Evolutionary conservation across 2,329 filamentous ascomycete species (phyloP), one percentile per base, ranked within the genome.

Genomic region (Xylariaceae sp.): DNA sequence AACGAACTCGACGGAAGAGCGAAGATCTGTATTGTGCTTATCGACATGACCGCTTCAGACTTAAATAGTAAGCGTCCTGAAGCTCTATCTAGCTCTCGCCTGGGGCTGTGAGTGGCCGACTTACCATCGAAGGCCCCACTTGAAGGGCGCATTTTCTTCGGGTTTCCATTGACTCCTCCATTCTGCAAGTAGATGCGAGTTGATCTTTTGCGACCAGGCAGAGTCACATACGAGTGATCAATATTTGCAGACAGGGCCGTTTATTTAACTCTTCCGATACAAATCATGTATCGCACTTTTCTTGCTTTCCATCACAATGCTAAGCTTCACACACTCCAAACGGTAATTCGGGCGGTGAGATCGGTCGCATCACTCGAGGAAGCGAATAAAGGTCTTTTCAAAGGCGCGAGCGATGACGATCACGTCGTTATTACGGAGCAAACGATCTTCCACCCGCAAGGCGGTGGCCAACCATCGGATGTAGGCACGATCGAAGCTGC

Each of bases 391-490:
- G 65, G 70, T 6, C 76, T 88, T 9, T 84, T 84, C 73, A 87
- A 87, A 65, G 70, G 78, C 12, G 76, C 72, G 4, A 66, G 66
- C 8, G 74, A 78, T 5, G 67, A 76, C 1, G 76, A 81, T 60
- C 76, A 78, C 62, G 77, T 83, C n/a, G 68, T 88, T 18, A 75
- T 82, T 5, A 86, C 83, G 0, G 73, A 80, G 1, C 70, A 79
- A 44, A 89, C 87, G n/a, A 84, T 89, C 56, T 90, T 90, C 70
- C 84, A 90, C 57, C 82, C 85, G 0, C 87, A 90, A 68, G 87
- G 87, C 18, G 87, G 87, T 55, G 87, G 87, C 7, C 87, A 90
- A 63, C 87, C 87, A 0, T 85, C 80, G 0, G 87, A 90, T 57
- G 74, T 77, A 10, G 87, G 87, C 18, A 71, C 65, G 39, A 86